Evolutionary conservation across 164 flowering plant genomes (phyloP), one percentile per base, ranked within the genome.

Genomic region (Piper longum): DNA sequence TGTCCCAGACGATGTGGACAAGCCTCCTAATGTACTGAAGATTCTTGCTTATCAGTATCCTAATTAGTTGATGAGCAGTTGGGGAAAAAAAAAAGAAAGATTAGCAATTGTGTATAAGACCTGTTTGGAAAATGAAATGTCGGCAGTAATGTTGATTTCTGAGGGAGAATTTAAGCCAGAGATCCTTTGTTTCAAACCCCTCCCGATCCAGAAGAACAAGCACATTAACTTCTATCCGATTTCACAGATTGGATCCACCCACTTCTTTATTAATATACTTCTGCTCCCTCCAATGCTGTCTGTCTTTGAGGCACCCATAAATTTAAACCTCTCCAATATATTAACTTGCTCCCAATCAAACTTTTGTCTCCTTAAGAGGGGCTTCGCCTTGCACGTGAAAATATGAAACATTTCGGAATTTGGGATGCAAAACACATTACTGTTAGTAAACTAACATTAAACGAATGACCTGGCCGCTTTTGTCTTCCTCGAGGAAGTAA

Each of bases 151-250:
- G 16, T 56, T 6, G 74, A 79, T 77, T 73, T 76, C 74, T 79
- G 76, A 74, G 73, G 8, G 72, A 41, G 36, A 69, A 67, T 75
- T 69, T 55, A 67, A 66, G 62, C 71, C 80, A 40, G 48, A 78
- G 81, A 82, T 85, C 82, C 79, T 26, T 26, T 82, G 85, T 82
- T 81, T 73, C 70, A 70, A 83, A 81, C 78, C 81, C 80, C 74
- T 26, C 80, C 82, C 73, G 80, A 82, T 81, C 85, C 76, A 80
- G 65, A 17, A 63, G 45, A 63, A 54, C 65, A 63, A 36, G 65
- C 65, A 56, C 54, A 54, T 63, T 63, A 39, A 54, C 57, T 54
- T 18, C 14, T 14, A 8, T 2, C n/a, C 14, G 42, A 5, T 4
- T 7, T 58, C 61, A 45, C 41, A 54, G 17, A 40, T 54, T 54